Conservation (phyloP, 2,329 filamentous ascomycete genomes). For the Onygena corvina region DNA sequence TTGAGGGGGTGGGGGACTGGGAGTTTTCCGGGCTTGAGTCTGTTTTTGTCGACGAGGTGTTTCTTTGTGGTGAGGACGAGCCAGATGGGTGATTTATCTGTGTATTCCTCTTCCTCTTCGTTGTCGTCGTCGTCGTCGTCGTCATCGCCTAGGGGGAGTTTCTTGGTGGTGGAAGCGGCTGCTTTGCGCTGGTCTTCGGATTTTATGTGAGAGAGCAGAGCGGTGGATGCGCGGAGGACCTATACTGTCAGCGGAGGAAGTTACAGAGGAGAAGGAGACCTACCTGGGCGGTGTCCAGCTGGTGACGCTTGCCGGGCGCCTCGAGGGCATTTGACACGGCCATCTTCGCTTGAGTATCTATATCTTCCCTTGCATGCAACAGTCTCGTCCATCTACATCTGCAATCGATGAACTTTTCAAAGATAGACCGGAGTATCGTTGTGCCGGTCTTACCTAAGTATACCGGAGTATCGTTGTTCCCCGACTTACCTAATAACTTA, state of each 20-base stretch:
- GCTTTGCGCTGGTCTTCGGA: conserved; percentile 38
- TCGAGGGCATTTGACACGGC: conserved; percentile 29
- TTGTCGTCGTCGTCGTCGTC: conserved; percentile 29
- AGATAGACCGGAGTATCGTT: too few species aligned
- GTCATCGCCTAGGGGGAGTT: conserved; percentile 40
- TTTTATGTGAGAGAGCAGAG: conserved; percentile 48
- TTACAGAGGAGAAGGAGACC: not conserved
- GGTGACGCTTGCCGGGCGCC: conserved; percentile 37
- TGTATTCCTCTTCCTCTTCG: conserved; percentile 33
- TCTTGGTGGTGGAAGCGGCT: conserved; percentile 40
- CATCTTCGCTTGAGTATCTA: conserved; percentile 24
- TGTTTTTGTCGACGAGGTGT: conserved; percentile 58
- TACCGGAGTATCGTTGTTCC: too few species aligned
- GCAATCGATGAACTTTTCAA: too few species aligned
- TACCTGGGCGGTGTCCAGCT: conserved; percentile 39
- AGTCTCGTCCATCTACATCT: too few species aligned
- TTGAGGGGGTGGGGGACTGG: conserved; percentile 64
- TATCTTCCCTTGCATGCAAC: not conserved
- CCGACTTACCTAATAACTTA: too few species aligned
- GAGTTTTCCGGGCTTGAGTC: conserved; percentile 76
- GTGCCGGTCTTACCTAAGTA: too few species aligned
- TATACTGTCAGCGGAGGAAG: conserved; percentile 22
- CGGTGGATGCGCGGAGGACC: conserved; percentile 48
- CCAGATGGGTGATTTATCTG: conserved; percentile 46
- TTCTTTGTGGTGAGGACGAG: conserved; percentile 53